phyloP scores from a whole-genome alignment of 768 basidiomycete genomes.

The Xerocomellus amylosporus region DNA sequence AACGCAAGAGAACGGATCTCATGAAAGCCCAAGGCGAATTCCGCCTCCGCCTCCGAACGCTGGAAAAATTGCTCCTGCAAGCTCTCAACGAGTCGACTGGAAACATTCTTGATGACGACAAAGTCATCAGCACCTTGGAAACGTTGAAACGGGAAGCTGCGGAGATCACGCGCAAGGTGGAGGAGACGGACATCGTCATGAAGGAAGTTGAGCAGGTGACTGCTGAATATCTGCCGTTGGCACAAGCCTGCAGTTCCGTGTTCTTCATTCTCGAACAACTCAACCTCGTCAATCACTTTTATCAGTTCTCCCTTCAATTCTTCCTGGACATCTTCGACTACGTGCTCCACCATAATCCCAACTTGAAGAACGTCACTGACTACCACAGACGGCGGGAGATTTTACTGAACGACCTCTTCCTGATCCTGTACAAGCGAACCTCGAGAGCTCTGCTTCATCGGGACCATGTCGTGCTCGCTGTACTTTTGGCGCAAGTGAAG shows the following conservation, averaged over 20 bases:
- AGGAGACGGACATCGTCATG: conserved; percentile 96
- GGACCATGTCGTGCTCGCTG: conserved; percentile 88
- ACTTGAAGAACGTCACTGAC: conserved; percentile 77
- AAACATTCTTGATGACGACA: conserved; percentile 98
- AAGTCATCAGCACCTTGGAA: conserved; percentile 95
- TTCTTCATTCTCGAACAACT: conserved; percentile 98
- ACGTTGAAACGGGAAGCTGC: conserved; percentile 95
- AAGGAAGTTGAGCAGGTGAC: conserved; percentile 95
- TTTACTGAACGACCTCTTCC: conserved; percentile 84
- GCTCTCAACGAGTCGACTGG: conserved; percentile 96
- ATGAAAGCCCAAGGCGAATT: conserved; percentile 99
- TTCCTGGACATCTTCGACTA: conserved; percentile 99
- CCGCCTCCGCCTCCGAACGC: conserved; percentile 83
- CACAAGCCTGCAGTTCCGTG: conserved; percentile 92
- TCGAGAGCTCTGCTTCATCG: conserved; percentile 86
- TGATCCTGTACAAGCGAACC: conserved; percentile 83
- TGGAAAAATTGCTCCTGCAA: conserved; percentile 90
- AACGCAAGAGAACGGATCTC: conserved; percentile 91
- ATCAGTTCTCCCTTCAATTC: conserved; percentile 96
- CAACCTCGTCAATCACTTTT: conserved; percentile 93
- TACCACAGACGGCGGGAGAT: conserved; percentile 71
- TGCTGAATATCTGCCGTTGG: conserved; percentile 88
- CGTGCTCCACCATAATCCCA: conserved; percentile 88
- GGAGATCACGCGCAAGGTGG: conserved; percentile 92
- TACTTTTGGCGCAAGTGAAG: conserved; percentile 87